phyloP scores from a whole-genome alignment of 2,329 filamentous ascomycete genomes.

The Fusarium nematophilum region DNA sequence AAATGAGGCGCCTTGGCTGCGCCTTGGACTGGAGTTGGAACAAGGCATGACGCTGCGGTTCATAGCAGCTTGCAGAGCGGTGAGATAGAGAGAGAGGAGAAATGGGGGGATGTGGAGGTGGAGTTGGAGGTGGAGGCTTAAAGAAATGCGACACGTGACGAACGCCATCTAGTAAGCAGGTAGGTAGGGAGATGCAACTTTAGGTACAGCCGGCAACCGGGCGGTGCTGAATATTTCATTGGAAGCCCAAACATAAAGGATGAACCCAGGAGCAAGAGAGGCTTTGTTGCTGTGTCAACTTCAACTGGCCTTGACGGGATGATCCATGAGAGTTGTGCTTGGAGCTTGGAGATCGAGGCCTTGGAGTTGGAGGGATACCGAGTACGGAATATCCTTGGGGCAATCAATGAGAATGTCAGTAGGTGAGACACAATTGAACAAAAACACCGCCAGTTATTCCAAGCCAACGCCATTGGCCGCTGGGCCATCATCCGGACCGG shows the following conservation, averaged over 20 bases:
- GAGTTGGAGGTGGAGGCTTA: constrained; percentile 24
- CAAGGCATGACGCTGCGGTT: constrained; percentile 22
- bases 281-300: too few species aligned
- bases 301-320: too few species aligned
- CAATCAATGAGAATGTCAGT: neutral
- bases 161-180: constrained; percentile 15
- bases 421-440: too few species aligned
- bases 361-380: too few species aligned
- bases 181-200: constrained; percentile 1
- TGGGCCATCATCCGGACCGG: constrained; percentile 11
- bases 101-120: neutral
- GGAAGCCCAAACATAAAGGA: too few species aligned
- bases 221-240: too few species aligned
- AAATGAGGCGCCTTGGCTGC: constrained; percentile 19
- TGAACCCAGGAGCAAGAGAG: too few species aligned
- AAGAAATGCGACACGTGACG: constrained; percentile 26
- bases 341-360: too few species aligned
- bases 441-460: too few species aligned
- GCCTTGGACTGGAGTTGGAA: constrained; percentile 21
- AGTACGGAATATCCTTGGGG: too few species aligned
- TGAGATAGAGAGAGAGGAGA: constrained; percentile 14
- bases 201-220: neutral
- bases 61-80: constrained; percentile 22
- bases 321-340: too few species aligned
- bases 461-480: constrained; percentile 12